Conservation (phyloP, 345 rosid species). For the Heritiera littoralis region DNA sequence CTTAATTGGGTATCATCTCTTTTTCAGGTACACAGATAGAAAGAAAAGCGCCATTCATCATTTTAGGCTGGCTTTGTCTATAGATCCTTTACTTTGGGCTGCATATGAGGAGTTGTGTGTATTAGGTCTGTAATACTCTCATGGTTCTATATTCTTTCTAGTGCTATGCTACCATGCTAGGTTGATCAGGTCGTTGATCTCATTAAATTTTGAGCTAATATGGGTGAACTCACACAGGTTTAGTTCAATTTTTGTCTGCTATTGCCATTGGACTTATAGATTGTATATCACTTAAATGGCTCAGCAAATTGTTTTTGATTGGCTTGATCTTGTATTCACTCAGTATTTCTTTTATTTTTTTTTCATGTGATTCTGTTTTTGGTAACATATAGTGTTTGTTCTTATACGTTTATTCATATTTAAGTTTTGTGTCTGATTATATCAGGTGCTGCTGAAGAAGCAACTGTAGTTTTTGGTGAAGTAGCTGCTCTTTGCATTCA, state of each 20-base stretch:
- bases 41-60: conserved; percentile 77
- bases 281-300: conserved; percentile 3
- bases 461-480: conserved; percentile 80
- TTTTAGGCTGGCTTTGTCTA: conserved; percentile 76
- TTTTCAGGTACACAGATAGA: conserved; percentile 88
- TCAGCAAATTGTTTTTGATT: neutral
- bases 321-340: conserved; percentile 6
- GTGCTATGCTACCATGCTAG: conserved; percentile 15
- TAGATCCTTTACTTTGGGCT: conserved; percentile 92
- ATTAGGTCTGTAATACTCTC: conserved; percentile 57
- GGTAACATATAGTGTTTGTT: conserved; percentile 5
- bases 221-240: neutral
- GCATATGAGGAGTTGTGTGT: conserved; percentile 93
- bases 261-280: neutral
- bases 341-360: neutral
- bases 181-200: conserved; percentile 3
- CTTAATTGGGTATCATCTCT: conserved; percentile 22
- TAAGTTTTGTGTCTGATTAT: conserved; percentile 13
- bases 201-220: neutral
- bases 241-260: neutral
- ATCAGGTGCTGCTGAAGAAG: conserved; percentile 92
- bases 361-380: neutral
- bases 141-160: conserved; percentile 1
- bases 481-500: conserved; percentile 80
- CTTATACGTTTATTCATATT: neutral